Evolutionary conservation across 2,329 filamentous ascomycete genomes (phyloP), one percentile per base, ranked within the genome.

Genomic region (Pseudophaeomoniella oleicola): DNA sequence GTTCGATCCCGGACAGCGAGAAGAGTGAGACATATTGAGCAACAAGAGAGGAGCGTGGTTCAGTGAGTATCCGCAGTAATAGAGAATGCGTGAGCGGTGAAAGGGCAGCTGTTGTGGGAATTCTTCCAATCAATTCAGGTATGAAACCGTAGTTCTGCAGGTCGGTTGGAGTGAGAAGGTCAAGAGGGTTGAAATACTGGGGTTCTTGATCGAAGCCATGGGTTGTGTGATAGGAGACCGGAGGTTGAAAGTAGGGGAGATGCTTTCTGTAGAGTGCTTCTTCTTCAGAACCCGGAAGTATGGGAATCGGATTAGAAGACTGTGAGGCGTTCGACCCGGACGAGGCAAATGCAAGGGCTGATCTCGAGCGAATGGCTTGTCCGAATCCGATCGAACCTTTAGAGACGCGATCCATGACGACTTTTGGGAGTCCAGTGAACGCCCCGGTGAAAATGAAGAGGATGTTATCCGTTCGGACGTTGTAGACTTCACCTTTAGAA

Each of bases 361-460:
- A 51, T 16, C 55, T 53, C 17, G 69, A 60, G 16, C 81, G 76
- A 13, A 96, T 72, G 15, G 81, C 77, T 3, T 87, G 86, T 4
- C 87, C 87, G 49, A 98, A 98, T 1, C 90, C 90, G 46, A 98
- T 88, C 3, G 83, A 81, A 9, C 77, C 75, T 51, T 81, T 85
- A 10, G 85, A 80, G 32, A 96, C 79, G n/a, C 90, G 78, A 40
- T 86, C 81, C 41, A 93, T 67, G 34, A 98, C 74, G 19, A 81
- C 72, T 54, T 92, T 94, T 50, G 94, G 84, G 1, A 96, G 67
- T 2, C 87, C 88, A 22, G 92, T 82, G 53, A 98, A 98, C 13
- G 90, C 90, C 13, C 90, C 90, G 10, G 87, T 92, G 55, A 90
- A 94, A 30, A 98, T 86, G 60, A 98, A 98, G 17, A 98, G 71